Conservation (phyloP, 2,329 filamentous ascomycete species). For the Myriosclerotinia scirpicola region DNA sequence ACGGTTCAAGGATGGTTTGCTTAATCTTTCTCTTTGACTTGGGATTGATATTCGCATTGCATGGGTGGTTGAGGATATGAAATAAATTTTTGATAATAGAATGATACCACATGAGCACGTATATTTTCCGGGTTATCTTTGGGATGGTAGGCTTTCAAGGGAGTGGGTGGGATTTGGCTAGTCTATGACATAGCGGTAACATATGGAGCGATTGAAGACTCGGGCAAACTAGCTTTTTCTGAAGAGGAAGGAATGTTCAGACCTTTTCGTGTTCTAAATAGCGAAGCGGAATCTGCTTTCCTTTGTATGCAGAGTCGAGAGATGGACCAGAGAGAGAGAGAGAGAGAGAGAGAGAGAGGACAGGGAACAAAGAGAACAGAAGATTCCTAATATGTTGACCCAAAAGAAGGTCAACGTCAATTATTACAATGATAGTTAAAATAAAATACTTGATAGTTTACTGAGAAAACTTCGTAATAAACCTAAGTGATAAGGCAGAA, state of each 20-base stretch:
- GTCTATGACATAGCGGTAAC: constrained; percentile 26
- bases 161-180: constrained; percentile 19
- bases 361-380: not conserved
- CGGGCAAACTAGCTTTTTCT: not conserved
- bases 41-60: constrained; percentile 17
- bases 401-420: not conserved
- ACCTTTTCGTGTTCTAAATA: not conserved
- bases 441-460: not conserved
- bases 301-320: not conserved
- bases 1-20: constrained; percentile 77
- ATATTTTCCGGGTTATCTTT: constrained; percentile 25
- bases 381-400: not conserved
- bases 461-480: not conserved
- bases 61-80: constrained; percentile 18
- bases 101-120: constrained; percentile 25
- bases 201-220: not conserved
- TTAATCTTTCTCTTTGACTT: constrained; percentile 43
- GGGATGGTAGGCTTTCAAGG: constrained; percentile 13
- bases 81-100: constrained; percentile 24
- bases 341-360: not conserved
- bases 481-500: too few species aligned
- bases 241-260: not conserved
- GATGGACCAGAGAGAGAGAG: not conserved
- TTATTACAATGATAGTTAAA: not conserved
- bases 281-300: not conserved